These are phyloP conservation scores for Corinectria fuckeliana DNA, from an alignment of 2,329 filamentous ascomycete genomes.

Conservation along the genomic window DNA sequence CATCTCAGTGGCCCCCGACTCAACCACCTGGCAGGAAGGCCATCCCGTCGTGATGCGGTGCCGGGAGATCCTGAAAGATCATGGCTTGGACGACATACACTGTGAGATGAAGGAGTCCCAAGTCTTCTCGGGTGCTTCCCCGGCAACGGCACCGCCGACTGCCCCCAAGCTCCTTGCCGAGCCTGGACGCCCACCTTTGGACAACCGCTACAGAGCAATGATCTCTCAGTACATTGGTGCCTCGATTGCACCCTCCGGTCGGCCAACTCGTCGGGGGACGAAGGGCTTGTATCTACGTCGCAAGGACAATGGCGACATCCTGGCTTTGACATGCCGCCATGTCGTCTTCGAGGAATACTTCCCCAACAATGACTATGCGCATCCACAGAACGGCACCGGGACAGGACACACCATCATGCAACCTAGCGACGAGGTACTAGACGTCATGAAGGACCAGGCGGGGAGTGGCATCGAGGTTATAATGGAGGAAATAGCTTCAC, in stretches of 20 bases:
- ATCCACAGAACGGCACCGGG: not conserved
- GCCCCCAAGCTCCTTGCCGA: not conserved
- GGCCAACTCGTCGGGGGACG: not conserved
- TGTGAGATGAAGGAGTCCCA: conserved; percentile 16
- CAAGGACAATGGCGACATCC: not conserved
- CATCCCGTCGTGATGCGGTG: not conserved
- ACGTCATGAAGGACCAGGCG: not conserved
- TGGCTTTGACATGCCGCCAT: conserved; percentile 7
- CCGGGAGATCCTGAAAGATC: not conserved
- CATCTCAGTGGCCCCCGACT: conserved; percentile 9
- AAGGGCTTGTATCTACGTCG: not conserved
- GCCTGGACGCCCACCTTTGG: not conserved
- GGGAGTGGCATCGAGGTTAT: not conserved
- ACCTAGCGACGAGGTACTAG: not conserved
- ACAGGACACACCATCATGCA: not conserved
- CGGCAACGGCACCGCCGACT: not conserved
- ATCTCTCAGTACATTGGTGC: not conserved
- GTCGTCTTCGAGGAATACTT: not conserved
- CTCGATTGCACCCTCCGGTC: not conserved
- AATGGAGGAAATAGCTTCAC: not conserved
- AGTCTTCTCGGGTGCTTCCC: not conserved
- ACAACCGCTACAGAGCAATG: not conserved
- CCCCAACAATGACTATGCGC: not conserved
- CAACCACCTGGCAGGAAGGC: conserved; percentile 1
- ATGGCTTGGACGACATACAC: conserved; percentile 1